Conservation (phyloP, 768 basidiomycete genomes). For the Tylopilus felleus region DNA sequence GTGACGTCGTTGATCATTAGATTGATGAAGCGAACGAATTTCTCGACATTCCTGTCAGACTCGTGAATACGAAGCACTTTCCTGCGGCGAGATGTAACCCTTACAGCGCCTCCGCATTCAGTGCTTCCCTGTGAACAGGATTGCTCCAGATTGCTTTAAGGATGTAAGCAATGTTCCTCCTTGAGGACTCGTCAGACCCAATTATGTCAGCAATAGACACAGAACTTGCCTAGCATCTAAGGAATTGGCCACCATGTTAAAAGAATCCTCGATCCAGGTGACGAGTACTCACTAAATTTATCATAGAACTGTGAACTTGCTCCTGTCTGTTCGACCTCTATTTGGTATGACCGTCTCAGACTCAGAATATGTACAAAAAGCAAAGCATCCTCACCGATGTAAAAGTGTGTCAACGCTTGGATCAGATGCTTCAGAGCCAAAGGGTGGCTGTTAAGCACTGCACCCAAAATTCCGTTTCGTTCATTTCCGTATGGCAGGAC, state of each 20-base stretch:
- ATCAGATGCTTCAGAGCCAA: slow-evolving; percentile 87
- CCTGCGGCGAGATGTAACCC: slow-evolving; percentile 19
- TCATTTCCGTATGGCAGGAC: slow-evolving; percentile 65
- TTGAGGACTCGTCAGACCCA: slow-evolving; percentile 29
- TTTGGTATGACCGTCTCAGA: neutral
- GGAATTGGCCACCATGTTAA: neutral
- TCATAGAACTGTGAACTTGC: slow-evolving; percentile 99
- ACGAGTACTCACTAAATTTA: slow-evolving; percentile 77
- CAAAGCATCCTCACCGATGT: slow-evolving; percentile 63
- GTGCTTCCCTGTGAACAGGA: slow-evolving; percentile 80
- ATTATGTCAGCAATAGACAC: neutral
- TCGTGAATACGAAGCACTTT: neutral
- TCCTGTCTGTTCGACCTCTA: slow-evolving; percentile 97
- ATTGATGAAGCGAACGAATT: slow-evolving; percentile 95
- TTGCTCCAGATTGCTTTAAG: slow-evolving; percentile 92
- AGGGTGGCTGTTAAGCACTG: slow-evolving; percentile 78
- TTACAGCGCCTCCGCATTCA: slow-evolving; percentile 76
- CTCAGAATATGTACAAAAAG: neutral
- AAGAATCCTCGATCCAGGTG: slow-evolving; percentile 6
- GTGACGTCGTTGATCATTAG: slow-evolving; percentile 99
- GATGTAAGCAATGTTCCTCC: slow-evolving; percentile 84
- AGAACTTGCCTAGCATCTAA: slow-evolving; percentile 51
- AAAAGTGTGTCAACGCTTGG: slow-evolving; percentile 89
- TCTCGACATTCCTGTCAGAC: slow-evolving; percentile 69
- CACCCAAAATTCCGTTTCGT: slow-evolving; percentile 71